A percentile compares a stretch with the other conserved stretches of the same genome.
These are phyloP conservation scores for Fusarium cyanostomum DNA, from an alignment of 2,329 filamentous ascomycete species.

Conservation along the genomic window DNA sequence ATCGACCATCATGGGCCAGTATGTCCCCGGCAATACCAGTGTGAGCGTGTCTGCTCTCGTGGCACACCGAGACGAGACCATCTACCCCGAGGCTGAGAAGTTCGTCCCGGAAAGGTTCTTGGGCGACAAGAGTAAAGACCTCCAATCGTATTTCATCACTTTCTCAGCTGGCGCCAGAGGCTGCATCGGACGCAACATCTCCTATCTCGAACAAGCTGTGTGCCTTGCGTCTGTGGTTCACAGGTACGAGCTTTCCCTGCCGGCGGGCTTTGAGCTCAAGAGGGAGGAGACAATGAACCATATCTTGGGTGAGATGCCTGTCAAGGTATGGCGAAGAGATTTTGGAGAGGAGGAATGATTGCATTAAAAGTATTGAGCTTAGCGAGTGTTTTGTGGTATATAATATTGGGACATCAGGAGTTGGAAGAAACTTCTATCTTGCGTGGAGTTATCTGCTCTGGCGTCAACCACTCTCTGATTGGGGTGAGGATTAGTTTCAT, in stretches of 20 bases:
- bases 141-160: conserved; percentile 51
- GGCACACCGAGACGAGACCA: conserved; percentile 50
- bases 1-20: conserved; percentile 43
- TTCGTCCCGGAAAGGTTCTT: conserved; percentile 55
- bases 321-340: not conserved
- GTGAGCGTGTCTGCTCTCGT: conserved; percentile 51
- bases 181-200: conserved; percentile 53
- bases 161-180: conserved; percentile 53
- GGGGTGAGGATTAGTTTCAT: no score
- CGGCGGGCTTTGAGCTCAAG: not conserved
- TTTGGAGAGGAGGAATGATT: not conserved
- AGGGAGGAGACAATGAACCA: conserved; percentile 4
- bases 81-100: conserved; percentile 51
- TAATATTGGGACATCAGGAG: no score
- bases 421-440: no score
- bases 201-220: conserved; percentile 57
- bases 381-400: no score
- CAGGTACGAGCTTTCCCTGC: conserved; percentile 43
- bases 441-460: no score
- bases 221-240: conserved; percentile 53
- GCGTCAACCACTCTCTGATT: no score
- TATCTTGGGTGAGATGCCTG: not conserved
- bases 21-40: conserved; percentile 49
- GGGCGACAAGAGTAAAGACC: conserved; percentile 46
- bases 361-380: not conserved